Evolutionary conservation across 139 green algal genomes (phyloP).

Genomic region (Monoraphidium neglectum): DNA sequence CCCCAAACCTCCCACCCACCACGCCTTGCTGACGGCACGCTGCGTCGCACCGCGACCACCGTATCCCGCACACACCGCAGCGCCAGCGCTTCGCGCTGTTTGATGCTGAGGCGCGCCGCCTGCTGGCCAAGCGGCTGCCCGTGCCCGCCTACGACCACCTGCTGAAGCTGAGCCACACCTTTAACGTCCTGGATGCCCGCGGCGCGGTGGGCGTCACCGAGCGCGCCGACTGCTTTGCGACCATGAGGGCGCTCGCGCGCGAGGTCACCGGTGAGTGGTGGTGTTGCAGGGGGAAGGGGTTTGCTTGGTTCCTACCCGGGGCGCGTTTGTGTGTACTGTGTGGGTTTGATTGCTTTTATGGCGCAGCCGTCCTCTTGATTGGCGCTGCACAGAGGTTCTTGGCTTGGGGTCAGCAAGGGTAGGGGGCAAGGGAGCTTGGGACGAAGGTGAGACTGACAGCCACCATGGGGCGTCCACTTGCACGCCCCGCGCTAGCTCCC

Average conservation of each 20-base stretch:
- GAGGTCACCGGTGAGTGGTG: conserved; percentile 40
- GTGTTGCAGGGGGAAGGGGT: neutral
- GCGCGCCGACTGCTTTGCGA: conserved; percentile 90
- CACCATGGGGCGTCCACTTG: too few relatives aligned
- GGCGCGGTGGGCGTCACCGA: conserved; percentile 95
- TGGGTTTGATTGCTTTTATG: neutral
- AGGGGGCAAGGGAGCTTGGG: too few relatives aligned
- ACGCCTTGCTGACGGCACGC: too few relatives aligned
- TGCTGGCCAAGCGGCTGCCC: conserved; percentile 90
- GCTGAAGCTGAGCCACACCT: conserved; percentile 96
- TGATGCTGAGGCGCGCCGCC: conserved; percentile 56
- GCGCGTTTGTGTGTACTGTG: neutral
- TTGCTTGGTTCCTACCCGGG: neutral
- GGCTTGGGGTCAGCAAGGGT: too few relatives aligned
- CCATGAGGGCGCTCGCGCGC: conserved; percentile 82
- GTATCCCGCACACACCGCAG: too few relatives aligned
- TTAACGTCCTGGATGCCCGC: conserved; percentile 98
- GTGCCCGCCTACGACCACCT: conserved; percentile 97
- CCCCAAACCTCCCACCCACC: too few relatives aligned
- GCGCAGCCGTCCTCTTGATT: too few relatives aligned
- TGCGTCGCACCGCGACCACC: too few relatives aligned
- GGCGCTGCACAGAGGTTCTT: too few relatives aligned
- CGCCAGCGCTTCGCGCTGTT: conserved; percentile 28
- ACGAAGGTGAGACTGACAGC: too few relatives aligned
- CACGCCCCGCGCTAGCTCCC: too few relatives aligned